Base-by-base conservation (phyloP, 441 rosid species). In the Corymbia calophylla region DNA sequence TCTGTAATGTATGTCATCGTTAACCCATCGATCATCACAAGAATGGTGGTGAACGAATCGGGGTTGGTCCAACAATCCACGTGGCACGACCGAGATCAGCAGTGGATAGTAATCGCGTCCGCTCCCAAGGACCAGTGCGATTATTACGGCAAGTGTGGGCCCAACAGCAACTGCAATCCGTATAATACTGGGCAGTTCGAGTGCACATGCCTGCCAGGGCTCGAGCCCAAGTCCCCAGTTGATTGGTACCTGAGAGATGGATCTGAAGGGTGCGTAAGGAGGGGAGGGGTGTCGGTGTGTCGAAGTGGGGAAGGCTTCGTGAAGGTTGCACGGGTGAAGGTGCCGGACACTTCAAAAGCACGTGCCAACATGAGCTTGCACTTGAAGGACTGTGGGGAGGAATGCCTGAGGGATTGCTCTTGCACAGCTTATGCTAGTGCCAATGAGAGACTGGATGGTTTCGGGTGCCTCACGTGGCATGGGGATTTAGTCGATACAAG, bases 1-100 rank as follows among this genome's bases (percentile, higher is more conserved):
- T 60, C 66, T 27, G 1, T 60, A 0, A 60, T 27, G n/a, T 60
- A 60, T 3, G 16, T 0, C 0, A 4, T 0, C 31, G 27, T 60
- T 29, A 0, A 60, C 4, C 16, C 66, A 5, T 60, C 66, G 16
- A 60, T 27, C 31, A 12, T 60, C 16, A 1, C 66, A 15, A 27
- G 66, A 60, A 8, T 55, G 4, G 68, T 35, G 68, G 51, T 55
- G 68, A 55, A 55, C 64, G 68, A 35, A 23, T 53, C 51, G 1
- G 68, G 87, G 44, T 53, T 19, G 0, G 2, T 86, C 49, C 18
- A 4, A 31, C 68, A 31, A 44, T n/a, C 4, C 49, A 23, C 2
- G 5, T 55, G 87, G 87, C 44, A 31, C 3, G 31, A 55, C 11
- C 11, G 0, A 19, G 49, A 55, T 1, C 87, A 7, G 47, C 68